phyloP scores from a whole-genome alignment of 768 basidiomycete species.

The Coprinopsis strossmayeri region DNA sequence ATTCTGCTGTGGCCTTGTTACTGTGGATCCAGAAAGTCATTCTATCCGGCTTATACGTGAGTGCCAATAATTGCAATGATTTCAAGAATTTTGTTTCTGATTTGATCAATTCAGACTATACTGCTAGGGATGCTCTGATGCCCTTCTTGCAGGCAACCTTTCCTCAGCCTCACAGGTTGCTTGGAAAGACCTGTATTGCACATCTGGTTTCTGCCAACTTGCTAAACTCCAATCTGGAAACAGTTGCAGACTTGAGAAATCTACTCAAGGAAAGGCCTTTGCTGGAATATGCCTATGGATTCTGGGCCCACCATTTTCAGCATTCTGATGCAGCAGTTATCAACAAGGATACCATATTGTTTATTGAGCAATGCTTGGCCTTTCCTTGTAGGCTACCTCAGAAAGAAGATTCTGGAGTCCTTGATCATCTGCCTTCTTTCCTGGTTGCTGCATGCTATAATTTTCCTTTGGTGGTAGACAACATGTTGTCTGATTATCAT shows the following conservation, averaged over 20 bases:
- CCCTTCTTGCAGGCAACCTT: not conserved
- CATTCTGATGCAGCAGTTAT: too few relatives aligned
- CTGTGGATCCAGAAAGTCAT: not conserved
- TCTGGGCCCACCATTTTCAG: not conserved
- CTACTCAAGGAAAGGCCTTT: not conserved
- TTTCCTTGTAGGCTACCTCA: too few relatives aligned
- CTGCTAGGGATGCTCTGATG: constrained; percentile 2
- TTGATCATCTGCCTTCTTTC: too few relatives aligned
- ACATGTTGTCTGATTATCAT: too few relatives aligned
- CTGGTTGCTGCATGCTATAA: too few relatives aligned
- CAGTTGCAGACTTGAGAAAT: not conserved
- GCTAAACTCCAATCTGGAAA: not conserved
- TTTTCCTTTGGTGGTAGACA: too few relatives aligned
- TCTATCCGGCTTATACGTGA: constrained; percentile 5
- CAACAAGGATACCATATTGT: too few relatives aligned
- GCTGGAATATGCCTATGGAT: not conserved
- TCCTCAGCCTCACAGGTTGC: not conserved
- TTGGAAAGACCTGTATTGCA: constrained; percentile 1
- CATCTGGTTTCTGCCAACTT: not conserved
- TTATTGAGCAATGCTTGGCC: too few relatives aligned
- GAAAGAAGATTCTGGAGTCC: too few relatives aligned
- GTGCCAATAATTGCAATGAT: too few relatives aligned
- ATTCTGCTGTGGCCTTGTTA: constrained; percentile 4
- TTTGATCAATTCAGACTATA: too few relatives aligned
- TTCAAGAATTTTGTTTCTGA: too few relatives aligned